Percentiles rank a stretch among this genome's conserved stretches.
Evolutionary conservation across 176 grass and related monocot species (phyloP).

Genomic region (Carex kokanica): DNA sequence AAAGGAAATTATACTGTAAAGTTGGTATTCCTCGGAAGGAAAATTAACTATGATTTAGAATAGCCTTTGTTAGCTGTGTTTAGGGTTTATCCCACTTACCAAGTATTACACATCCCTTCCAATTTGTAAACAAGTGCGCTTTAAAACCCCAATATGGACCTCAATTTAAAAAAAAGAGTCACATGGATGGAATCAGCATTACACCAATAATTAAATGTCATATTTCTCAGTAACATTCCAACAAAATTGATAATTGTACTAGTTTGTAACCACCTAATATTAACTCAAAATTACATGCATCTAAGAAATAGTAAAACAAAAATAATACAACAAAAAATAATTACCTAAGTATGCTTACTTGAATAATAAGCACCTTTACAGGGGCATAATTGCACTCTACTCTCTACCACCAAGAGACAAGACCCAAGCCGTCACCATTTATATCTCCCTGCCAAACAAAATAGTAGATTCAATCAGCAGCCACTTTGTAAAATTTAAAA

Average conservation of each 20-base stretch:
- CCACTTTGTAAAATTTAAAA: not conserved
- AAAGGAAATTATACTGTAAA: conserved; percentile 13
- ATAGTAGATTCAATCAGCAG: not conserved
- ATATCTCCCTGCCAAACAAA: conserved; percentile 63
- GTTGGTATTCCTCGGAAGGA: not conserved
- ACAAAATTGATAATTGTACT: conserved; percentile 3
- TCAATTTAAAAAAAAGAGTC: not conserved
- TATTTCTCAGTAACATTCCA: conserved; percentile 1
- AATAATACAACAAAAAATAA: not conserved
- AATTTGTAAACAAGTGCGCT: not conserved
- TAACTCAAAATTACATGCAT: conserved; percentile 5
- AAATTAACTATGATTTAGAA: not conserved
- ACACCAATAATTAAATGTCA: not conserved
- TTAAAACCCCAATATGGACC: not conserved
- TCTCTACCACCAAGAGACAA: conserved; percentile 67
- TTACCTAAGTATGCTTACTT: not conserved
- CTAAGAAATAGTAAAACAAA: not conserved
- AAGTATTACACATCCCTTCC: not conserved
- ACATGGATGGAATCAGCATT: not conserved
- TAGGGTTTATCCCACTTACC: not conserved
- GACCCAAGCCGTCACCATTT: conserved; percentile 79
- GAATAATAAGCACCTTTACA: conserved; percentile 6
- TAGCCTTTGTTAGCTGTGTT: not conserved
- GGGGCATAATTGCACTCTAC: not conserved
- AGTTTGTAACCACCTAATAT: not conserved